These are phyloP conservation scores for Nicotiana sylvestris DNA, from an alignment of 257 asterid genomes.

Conservation along the genomic window DNA sequence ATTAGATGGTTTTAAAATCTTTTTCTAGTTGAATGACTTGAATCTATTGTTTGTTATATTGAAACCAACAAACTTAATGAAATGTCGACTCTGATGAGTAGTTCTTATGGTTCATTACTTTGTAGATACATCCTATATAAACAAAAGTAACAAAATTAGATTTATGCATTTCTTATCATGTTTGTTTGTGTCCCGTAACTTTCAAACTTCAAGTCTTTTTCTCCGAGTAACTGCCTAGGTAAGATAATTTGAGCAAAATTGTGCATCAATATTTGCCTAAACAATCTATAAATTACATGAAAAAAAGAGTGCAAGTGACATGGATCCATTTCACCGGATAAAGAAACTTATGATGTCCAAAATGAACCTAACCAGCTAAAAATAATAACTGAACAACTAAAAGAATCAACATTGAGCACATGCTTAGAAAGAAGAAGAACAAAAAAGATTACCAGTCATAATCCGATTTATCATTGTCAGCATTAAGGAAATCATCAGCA, in stretches of 20 bases:
- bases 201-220: background rate
- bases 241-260: background rate
- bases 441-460: constrained; percentile 68
- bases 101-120: background rate
- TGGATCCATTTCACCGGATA: constrained; percentile 8
- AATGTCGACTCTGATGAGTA: background rate
- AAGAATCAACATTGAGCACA: constrained; percentile 12
- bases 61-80: background rate
- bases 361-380: background rate
- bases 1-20: background rate
- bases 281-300: background rate
- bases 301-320: background rate
- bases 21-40: constrained; percentile 1
- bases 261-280: background rate
- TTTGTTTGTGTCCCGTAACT: background rate
- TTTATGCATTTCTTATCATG: background rate
- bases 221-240: background rate
- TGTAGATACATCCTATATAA: background rate
- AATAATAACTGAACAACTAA: background rate
- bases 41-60: background rate
- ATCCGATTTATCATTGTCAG: constrained; percentile 95
- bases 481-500: constrained; percentile 83
- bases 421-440: constrained; percentile 9
- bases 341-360: background rate
- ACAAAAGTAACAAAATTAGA: background rate